Conservation (phyloP, 2,329 filamentous ascomycete species). For the Didymella keratinophila region DNA sequence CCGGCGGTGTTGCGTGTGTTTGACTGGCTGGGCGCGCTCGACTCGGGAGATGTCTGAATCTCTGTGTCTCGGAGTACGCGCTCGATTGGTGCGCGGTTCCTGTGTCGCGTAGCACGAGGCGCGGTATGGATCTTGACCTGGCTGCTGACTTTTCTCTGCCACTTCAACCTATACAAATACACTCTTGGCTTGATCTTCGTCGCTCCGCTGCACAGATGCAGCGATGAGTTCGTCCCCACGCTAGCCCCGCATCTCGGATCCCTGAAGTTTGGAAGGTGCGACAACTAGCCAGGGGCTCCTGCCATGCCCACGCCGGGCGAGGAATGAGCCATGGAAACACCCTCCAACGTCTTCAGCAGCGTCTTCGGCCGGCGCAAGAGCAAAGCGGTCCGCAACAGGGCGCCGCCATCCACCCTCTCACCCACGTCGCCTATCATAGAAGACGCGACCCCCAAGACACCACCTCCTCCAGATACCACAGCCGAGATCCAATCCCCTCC, state of each 20-base stretch:
- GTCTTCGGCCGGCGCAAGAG: slow-evolving; percentile 5
- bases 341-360: slow-evolving; percentile 4
- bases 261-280: not conserved
- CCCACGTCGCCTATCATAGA: slow-evolving; percentile 7
- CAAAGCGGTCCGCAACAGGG: slow-evolving; percentile 16
- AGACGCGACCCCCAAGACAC: not conserved
- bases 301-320: not conserved
- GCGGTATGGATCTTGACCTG: not conserved
- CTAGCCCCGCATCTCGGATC: not conserved
- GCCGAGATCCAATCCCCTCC: slow-evolving; percentile 3
- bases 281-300: slow-evolving; percentile 1
- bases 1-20: too few relatives aligned
- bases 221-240: not conserved
- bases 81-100: slow-evolving; percentile 23
- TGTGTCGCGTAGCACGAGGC: not conserved
- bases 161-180: not conserved
- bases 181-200: not conserved
- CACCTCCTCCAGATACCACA: not conserved
- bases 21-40: not conserved
- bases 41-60: not conserved
- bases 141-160: not conserved
- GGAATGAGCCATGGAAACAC: slow-evolving; percentile 1
- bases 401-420: slow-evolving; percentile 13
- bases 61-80: slow-evolving; percentile 9
- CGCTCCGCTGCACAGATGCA: too few relatives aligned